Evolutionary conservation across 176 grass and related monocot genomes (phyloP).

Genomic region (Aegilops tauschii): DNA sequence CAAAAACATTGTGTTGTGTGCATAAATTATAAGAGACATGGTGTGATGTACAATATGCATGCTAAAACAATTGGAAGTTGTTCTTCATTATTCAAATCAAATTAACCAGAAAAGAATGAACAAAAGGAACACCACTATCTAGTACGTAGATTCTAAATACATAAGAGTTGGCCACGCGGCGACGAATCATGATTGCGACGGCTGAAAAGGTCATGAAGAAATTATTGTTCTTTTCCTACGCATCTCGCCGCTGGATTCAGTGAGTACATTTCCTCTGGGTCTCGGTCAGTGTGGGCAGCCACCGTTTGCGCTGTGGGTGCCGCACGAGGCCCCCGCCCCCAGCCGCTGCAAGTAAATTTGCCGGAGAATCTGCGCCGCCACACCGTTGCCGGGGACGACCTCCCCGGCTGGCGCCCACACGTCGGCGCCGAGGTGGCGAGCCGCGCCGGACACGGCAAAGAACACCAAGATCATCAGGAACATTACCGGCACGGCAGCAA

Average conservation of each 20-base stretch:
- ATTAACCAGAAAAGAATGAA: background rate
- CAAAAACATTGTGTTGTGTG: too few species aligned
- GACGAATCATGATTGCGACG: background rate
- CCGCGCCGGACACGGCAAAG: background rate
- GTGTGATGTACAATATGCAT: background rate
- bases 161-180: background rate
- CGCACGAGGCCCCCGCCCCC: slow-evolving; percentile 24
- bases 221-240: background rate
- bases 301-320: slow-evolving; percentile 33
- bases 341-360: slow-evolving; percentile 35
- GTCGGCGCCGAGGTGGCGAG: background rate
- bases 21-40: too few species aligned
- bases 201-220: background rate
- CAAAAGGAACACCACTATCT: too few species aligned
- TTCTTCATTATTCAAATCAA: too few species aligned
- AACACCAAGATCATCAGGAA: background rate
- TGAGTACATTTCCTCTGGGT: background rate
- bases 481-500: background rate
- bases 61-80: background rate
- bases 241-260: background rate
- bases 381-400: background rate
- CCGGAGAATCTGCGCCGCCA: background rate
- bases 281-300: slow-evolving; percentile 26
- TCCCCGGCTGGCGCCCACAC: background rate
- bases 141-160: too few species aligned